Conservation (phyloP, 2,329 filamentous ascomycete species). For the Fusarium pseudonygamai region DNA sequence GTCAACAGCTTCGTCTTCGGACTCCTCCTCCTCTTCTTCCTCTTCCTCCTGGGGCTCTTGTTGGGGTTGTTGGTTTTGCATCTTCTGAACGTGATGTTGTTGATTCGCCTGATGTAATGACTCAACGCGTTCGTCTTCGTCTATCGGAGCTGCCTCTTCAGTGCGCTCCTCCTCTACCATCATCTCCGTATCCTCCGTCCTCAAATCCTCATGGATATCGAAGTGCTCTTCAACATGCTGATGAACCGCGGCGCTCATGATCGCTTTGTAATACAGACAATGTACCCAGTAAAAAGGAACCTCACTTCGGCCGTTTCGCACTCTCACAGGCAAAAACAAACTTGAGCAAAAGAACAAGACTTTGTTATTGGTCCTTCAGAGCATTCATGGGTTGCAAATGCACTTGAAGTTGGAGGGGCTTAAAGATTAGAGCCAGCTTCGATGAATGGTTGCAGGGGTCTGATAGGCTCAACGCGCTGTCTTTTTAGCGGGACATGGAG, state of each 20-base stretch:
- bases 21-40: slow-evolving; percentile 54
- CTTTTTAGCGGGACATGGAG: slow-evolving; percentile 40
- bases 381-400: slow-evolving; percentile 9
- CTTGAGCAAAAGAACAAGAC: slow-evolving; percentile 6
- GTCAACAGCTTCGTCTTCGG: slow-evolving; percentile 72
- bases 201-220: slow-evolving; percentile 60
- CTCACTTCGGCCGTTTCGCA: background rate
- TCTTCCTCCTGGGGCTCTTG: slow-evolving; percentile 47
- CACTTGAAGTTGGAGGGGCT: slow-evolving; percentile 37
- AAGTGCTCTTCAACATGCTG: slow-evolving; percentile 52
- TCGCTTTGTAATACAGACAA: slow-evolving; percentile 6
- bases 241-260: slow-evolving; percentile 38
- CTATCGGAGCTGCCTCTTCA: slow-evolving; percentile 36
- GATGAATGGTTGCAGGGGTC: slow-evolving; percentile 38
- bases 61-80: slow-evolving; percentile 24
- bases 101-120: slow-evolving; percentile 36
- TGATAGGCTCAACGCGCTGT: slow-evolving; percentile 28
- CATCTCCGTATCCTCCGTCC: slow-evolving; percentile 61
- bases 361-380: slow-evolving; percentile 3
- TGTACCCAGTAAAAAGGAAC: background rate
- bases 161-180: slow-evolving; percentile 54
- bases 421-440: slow-evolving; percentile 9
- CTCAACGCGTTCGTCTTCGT: slow-evolving; percentile 41
- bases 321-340: background rate
- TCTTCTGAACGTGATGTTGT: slow-evolving; percentile 25